Base-by-base conservation (phyloP, 495 filamentous ascomycete genomes). In the Lasiosphaeriaceae sp. region DNA sequence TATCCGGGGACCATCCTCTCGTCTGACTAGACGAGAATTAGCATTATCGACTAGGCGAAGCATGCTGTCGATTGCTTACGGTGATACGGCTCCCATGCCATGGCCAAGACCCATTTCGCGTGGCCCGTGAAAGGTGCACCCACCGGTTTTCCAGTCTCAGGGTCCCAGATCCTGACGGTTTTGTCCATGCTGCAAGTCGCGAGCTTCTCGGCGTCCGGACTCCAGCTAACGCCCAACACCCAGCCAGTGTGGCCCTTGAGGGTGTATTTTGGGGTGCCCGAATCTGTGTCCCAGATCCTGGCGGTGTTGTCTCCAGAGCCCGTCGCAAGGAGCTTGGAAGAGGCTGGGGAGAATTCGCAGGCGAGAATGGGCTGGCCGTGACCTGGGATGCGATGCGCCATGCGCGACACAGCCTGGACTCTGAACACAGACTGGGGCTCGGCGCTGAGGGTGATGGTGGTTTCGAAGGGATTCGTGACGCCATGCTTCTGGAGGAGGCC, bases 181-280 rank as follows among this genome's bases (percentile, higher is more conserved):
- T 91, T 96, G 63, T 97, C 95, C 87, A 94, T 96, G 63, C 88
- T 89, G 14, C 94, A 95, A 3, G 93, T 97, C 11, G 91, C 95
- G 49, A 99, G 81, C 50, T 85, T 82, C 12, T 79, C 78, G 16
- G 86, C 89, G 65, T 96, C 90, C 8, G 90, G 93, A 29, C 87
- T 92, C 84, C 88, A 99, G 55, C 80, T 83, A 14, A 96, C 88
- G 2, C 85, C 89, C 60, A 99, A 74, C 8, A 99, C 92, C 93
- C 92, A 97, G 57, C 87, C 87, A 14, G 88, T 90, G 70, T 97
- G 95, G 12, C 94, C 94, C 68, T 95, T 96, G 21, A 99, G 71
- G 2, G 92, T 97, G 67, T 88, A 82, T 52, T 90, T 74, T 0
- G 95, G 92, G 0, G 93, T 97, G 45, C 92, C 92, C 0, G 90